Conservation (phyloP, 495 filamentous ascomycete genomes). For the Trichoderma virens region DNA sequence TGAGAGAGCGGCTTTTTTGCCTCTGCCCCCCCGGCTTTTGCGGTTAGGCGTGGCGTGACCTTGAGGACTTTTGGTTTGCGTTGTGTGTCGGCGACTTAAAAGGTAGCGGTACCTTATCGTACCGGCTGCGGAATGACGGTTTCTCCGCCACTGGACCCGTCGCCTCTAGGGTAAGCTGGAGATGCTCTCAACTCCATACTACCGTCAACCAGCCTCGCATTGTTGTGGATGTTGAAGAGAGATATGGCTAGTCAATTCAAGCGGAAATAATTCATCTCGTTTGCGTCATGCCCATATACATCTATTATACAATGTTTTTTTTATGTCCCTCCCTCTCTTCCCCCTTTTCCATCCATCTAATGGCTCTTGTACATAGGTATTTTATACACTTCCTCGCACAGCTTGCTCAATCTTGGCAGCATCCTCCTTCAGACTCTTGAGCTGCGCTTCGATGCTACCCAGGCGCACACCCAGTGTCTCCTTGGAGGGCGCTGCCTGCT, state of each 20-base stretch:
- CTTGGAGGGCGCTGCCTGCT: neutral
- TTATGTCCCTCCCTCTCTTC: neutral
- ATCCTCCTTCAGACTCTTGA: neutral
- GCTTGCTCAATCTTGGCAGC: slow-evolving; percentile 1
- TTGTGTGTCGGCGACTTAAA: neutral
- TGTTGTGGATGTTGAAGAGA: neutral
- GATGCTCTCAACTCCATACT: too few relatives aligned
- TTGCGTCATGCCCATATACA: neutral
- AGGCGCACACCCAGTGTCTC: neutral
- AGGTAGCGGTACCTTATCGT: neutral
- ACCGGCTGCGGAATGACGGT: neutral
- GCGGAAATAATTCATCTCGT: neutral
- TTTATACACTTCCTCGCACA: neutral
- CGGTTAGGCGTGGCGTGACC: slow-evolving; percentile 19
- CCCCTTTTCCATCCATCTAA: neutral
- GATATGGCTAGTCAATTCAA: neutral
- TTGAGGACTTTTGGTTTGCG: slow-evolving; percentile 11
- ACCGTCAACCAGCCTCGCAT: too few relatives aligned
- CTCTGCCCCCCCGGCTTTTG: too few relatives aligned
- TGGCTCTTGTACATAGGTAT: neutral
- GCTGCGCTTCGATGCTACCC: slow-evolving; percentile 9
- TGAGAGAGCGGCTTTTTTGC: too few relatives aligned
- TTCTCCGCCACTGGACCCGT: neutral
- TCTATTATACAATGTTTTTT: slow-evolving; percentile 3
- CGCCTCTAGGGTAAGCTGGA: neutral